Conservation (phyloP, 257 asterid genomes). For the Salvia splendens region DNA sequence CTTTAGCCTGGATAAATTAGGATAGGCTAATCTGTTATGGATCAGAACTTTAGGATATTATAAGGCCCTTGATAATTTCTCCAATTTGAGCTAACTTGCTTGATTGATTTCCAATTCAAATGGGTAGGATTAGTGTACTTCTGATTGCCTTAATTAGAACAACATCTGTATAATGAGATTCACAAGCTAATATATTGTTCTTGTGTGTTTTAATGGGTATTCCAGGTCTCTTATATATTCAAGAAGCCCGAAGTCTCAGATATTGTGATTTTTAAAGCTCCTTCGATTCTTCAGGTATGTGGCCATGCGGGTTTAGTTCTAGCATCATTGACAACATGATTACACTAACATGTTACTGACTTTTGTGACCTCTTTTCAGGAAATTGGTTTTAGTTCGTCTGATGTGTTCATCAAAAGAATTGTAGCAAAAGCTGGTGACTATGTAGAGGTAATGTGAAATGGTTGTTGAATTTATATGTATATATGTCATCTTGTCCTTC, state of each 20-base stretch:
- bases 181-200: constrained; percentile 15
- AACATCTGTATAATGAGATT: not conserved
- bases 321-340: not conserved
- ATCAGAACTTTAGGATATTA: no score
- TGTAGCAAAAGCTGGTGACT: constrained; percentile 93
- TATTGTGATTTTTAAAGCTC: constrained; percentile 87
- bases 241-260: constrained; percentile 80
- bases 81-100: no score
- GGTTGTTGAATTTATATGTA: constrained; percentile 18
- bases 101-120: no score
- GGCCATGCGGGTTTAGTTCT: not conserved
- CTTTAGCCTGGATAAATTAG: no score
- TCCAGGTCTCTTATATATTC: constrained; percentile 84
- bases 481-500: constrained; percentile 13
- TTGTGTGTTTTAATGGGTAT: constrained; percentile 22
- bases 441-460: constrained; percentile 50
- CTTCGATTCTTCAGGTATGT: constrained; percentile 75
- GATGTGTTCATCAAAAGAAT: constrained; percentile 89
- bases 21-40: no score
- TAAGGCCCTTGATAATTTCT: no score
- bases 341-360: constrained; percentile 10
- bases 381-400: constrained; percentile 61
- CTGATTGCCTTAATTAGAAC: constrained; percentile 11
- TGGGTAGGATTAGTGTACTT: not conserved
- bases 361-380: constrained; percentile 47